phyloP scores from a whole-genome alignment of 2,329 filamentous ascomycete species.

The Sclerotinia borealis region DNA sequence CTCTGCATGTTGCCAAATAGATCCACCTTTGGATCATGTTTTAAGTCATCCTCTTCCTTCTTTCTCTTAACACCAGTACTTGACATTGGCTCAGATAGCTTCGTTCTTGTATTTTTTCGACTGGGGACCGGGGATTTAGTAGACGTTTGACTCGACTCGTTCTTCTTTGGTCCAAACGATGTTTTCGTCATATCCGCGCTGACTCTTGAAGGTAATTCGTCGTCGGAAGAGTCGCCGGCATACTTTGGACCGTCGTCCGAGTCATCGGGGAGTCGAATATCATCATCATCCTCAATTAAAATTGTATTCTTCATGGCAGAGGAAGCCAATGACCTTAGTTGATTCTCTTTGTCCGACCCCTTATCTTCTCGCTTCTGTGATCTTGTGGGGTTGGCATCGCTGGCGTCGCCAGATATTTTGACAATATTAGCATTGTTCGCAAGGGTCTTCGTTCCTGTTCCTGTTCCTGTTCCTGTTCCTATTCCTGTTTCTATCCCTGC shows the following conservation, averaged over 20 bases:
- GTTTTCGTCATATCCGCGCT: slow-evolving; percentile 11
- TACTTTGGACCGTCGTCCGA: slow-evolving; percentile 5
- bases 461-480: no score
- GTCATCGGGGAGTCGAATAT: slow-evolving; percentile 6
- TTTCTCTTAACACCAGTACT: slow-evolving; percentile 19
- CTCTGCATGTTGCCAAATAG: slow-evolving; percentile 15
- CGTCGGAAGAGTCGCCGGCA: background rate
- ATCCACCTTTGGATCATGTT: slow-evolving; percentile 17
- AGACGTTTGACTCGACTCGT: background rate
- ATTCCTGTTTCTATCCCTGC: no score
- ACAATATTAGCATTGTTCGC: background rate
- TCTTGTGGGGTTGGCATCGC: background rate
- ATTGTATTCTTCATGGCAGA: background rate
- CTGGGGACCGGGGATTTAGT: background rate
- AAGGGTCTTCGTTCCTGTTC: background rate
- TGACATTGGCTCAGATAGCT: background rate
- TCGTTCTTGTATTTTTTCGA: background rate
- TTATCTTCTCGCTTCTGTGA: background rate
- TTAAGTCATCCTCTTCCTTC: slow-evolving; percentile 2
- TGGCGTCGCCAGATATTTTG: background rate
- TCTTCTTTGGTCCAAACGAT: background rate
- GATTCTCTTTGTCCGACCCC: slow-evolving; percentile 4
- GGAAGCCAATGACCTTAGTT: background rate
- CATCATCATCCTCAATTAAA: background rate
- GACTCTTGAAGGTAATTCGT: background rate